Conservation (phyloP, 2,329 filamentous ascomycete genomes). For the Fusarium sp. region DNA sequence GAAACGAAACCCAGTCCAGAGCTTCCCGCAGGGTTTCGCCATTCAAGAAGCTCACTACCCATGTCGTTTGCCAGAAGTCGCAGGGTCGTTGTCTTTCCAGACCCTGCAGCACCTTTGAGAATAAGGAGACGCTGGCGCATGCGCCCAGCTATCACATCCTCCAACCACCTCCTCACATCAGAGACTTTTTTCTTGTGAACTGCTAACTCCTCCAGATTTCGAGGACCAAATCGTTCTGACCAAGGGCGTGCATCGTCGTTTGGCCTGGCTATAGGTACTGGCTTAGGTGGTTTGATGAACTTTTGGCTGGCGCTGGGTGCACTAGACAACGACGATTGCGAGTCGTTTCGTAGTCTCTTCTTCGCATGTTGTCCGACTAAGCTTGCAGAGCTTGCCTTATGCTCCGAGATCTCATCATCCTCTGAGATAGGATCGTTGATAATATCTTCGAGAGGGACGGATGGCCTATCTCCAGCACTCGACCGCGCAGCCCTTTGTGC, state of each 20-base stretch:
- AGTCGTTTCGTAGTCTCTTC: conserved; percentile 58
- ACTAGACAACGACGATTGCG: conserved; percentile 35
- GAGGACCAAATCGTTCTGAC: conserved; percentile 85
- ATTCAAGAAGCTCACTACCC: conserved; percentile 82
- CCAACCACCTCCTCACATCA: conserved; percentile 86
- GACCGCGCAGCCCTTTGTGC: conserved; percentile 57
- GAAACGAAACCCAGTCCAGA: conserved; percentile 71
- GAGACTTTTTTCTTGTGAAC: conserved; percentile 95
- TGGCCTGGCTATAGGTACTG: conserved; percentile 36
- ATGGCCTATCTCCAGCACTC: conserved; percentile 42
- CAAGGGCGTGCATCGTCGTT: conserved; percentile 77
- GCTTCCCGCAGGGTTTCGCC: conserved; percentile 81
- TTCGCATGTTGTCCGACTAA: conserved; percentile 65
- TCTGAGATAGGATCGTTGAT: conserved; percentile 68
- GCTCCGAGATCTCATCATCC: conserved; percentile 64
- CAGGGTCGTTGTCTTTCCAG: conserved; percentile 91
- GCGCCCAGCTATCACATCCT: conserved; percentile 73
- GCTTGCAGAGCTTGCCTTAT: conserved; percentile 61
- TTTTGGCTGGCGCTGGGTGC: conserved; percentile 55
- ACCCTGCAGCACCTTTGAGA: conserved; percentile 89
- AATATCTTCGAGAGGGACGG: conserved; percentile 56
- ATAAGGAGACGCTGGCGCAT: conserved; percentile 78
- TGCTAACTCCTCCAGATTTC: conserved; percentile 81
- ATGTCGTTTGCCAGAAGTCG: conserved; percentile 80
- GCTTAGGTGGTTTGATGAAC: conserved; percentile 58